A percentile compares a stretch with the other conserved stretches of the same genome.
Conservation (phyloP, 202 grass and related monocot species). For the Elaeis oleifera region DNA sequence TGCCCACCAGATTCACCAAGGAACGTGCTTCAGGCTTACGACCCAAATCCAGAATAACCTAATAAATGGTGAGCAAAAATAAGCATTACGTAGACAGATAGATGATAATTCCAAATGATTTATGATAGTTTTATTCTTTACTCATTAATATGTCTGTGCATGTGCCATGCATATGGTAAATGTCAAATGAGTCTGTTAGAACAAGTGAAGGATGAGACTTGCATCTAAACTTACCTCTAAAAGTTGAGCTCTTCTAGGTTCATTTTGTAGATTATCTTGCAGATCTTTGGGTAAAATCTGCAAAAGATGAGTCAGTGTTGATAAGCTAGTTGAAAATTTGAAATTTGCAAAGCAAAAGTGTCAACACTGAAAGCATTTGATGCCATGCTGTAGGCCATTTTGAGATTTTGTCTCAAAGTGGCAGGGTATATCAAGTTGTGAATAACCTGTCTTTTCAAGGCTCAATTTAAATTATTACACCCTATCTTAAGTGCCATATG, state of each 20-base stretch:
- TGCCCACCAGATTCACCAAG: constrained; percentile 75
- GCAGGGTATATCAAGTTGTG: too few relatives aligned
- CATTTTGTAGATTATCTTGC: constrained; percentile 60
- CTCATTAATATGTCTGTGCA: too few relatives aligned
- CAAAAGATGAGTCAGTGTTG: constrained; percentile 15
- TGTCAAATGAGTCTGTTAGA: too few relatives aligned
- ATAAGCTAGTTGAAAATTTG: not conserved
- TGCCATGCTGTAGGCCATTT: too few relatives aligned
- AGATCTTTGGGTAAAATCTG: constrained; percentile 83
- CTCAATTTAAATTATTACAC: too few relatives aligned
- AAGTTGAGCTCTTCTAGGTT: constrained; percentile 77
- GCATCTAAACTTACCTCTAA: constrained; percentile 54
- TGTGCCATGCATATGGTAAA: too few relatives aligned
- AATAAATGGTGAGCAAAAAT: constrained; percentile 19
- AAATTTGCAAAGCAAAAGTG: not conserved
- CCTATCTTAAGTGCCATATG: too few relatives aligned
- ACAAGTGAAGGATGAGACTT: too few relatives aligned
- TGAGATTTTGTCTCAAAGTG: too few relatives aligned
- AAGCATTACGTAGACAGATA: not conserved
- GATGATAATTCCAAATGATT: too few relatives aligned
- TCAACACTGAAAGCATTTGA: not conserved
- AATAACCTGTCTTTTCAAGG: too few relatives aligned
- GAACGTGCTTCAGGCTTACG: constrained; percentile 83
- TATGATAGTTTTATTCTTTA: too few relatives aligned
- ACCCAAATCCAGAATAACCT: constrained; percentile 94